A percentile compares a stretch with the other conserved stretches of the same genome.
Evolutionary conservation across 495 filamentous ascomycete species (phyloP).

Genomic region (Chaetomium cochliodes): DNA sequence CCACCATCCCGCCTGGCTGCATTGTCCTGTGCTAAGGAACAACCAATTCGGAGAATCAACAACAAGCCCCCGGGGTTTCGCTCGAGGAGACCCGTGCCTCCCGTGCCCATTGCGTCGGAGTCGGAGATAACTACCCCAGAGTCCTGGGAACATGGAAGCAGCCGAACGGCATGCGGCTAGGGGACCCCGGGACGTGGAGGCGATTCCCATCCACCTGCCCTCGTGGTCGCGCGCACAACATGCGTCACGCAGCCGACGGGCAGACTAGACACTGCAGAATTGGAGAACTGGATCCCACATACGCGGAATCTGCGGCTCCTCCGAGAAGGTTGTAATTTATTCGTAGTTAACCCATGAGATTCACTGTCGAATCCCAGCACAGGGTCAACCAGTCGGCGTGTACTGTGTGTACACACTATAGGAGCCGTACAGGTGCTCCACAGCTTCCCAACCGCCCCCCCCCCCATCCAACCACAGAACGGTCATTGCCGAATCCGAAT

Average conservation of each 20-base stretch:
- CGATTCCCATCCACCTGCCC: constrained; percentile 4
- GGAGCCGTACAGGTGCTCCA: constrained; percentile 13
- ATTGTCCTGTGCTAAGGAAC: not conserved
- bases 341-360: not conserved
- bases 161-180: constrained; percentile 10
- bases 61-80: not conserved
- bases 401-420: constrained; percentile 9
- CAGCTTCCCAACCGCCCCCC: constrained; percentile 7
- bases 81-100: not conserved
- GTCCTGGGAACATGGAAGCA: not conserved
- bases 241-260: constrained; percentile 7
- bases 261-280: too few relatives aligned
- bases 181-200: constrained; percentile 5
- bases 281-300: constrained; percentile 17
- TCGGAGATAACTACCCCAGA: constrained; percentile 4
- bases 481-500: constrained; percentile 14
- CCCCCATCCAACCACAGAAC: constrained; percentile 13
- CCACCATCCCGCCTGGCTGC: constrained; percentile 8
- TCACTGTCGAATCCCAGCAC: constrained; percentile 5
- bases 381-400: not conserved
- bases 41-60: not conserved
- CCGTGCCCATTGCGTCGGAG: not conserved
- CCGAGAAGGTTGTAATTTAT: constrained; percentile 13
- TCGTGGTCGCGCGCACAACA: constrained; percentile 15
- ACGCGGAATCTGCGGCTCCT: constrained; percentile 22